phyloP scores from a whole-genome alignment of 202 grass and related monocot genomes.

The Hordeum pubiflorum region DNA sequence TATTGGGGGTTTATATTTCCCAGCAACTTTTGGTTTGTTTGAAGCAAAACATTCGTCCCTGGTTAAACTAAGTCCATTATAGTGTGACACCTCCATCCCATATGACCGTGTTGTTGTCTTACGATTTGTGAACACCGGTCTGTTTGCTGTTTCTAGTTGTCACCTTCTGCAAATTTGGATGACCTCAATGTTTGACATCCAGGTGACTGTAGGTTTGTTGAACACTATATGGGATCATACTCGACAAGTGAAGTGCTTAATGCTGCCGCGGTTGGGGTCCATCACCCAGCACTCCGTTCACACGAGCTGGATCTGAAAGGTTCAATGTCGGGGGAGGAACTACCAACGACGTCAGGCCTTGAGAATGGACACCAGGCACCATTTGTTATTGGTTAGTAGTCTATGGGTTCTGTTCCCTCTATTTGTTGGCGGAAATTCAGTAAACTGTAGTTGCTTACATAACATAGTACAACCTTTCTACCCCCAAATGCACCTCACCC shows the following conservation, averaged over 20 bases:
- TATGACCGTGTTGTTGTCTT: neutral
- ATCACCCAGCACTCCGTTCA: conserved; percentile 48
- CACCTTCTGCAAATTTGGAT: neutral
- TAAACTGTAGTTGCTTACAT: neutral
- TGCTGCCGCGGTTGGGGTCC: conserved; percentile 42
- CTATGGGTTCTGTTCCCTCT: neutral
- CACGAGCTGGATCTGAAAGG: conserved; percentile 35
- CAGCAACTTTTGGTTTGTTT: neutral
- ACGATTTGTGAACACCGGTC: neutral
- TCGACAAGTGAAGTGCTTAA: conserved; percentile 51
- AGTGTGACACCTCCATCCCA: neutral
- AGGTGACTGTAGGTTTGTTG: neutral
- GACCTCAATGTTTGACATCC: neutral
- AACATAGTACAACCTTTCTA: neutral
- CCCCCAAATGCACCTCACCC: neutral
- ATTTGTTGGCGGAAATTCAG: neutral
- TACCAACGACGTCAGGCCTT: conserved; percentile 55
- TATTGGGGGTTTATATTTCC: neutral
- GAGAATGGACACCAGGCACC: conserved; percentile 79
- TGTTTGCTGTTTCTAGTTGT: neutral
- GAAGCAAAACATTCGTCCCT: neutral
- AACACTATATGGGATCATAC: conserved; percentile 57
- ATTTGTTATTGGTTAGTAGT: conserved; percentile 77
- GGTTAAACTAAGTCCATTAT: neutral
- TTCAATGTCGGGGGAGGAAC: conserved; percentile 34